A percentile compares a stretch with the other conserved stretches of the same genome.
These are phyloP conservation scores for Fusarium sororula DNA, from an alignment of 2,329 filamentous ascomycete species.

Conservation along the genomic window DNA sequence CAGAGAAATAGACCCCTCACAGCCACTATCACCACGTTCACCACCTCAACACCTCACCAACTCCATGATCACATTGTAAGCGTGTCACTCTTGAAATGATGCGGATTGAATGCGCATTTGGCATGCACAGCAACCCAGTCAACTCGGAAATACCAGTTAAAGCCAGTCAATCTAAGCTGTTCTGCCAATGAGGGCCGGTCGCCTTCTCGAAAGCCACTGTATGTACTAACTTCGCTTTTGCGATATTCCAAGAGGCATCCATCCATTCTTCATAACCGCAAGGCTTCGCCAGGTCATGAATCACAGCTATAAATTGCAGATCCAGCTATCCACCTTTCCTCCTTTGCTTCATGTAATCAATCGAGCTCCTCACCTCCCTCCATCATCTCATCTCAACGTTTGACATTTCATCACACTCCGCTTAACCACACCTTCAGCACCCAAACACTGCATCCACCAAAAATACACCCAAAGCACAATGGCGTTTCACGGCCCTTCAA, in stretches of 20 bases:
- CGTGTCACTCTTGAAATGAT: background rate
- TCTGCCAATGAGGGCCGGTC: background rate
- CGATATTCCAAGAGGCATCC: conserved; percentile 3
- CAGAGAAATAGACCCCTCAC: conserved; percentile 11
- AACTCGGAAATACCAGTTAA: background rate
- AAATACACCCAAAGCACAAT: background rate
- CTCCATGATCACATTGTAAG: background rate
- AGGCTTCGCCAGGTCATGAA: conserved; percentile 1
- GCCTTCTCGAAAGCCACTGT: conserved; percentile 1
- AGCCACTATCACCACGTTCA: conserved; percentile 11
- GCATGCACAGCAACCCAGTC: background rate
- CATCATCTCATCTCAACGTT: background rate
- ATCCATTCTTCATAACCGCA: background rate
- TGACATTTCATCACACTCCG: background rate
- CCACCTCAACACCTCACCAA: background rate
- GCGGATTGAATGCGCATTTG: background rate
- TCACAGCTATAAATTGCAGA: conserved; percentile 3
- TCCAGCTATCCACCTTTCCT: background rate
- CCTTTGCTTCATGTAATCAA: background rate
- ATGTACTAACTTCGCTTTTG: conserved; percentile 20
- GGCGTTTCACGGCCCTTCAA: background rate
- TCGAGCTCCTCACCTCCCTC: background rate
- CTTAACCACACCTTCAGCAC: background rate
- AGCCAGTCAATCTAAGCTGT: background rate
- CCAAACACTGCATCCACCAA: background rate